These are phyloP conservation scores for Aspergillus piperis DNA, from an alignment of 2,329 filamentous ascomycete genomes.

Conservation along the genomic window DNA sequence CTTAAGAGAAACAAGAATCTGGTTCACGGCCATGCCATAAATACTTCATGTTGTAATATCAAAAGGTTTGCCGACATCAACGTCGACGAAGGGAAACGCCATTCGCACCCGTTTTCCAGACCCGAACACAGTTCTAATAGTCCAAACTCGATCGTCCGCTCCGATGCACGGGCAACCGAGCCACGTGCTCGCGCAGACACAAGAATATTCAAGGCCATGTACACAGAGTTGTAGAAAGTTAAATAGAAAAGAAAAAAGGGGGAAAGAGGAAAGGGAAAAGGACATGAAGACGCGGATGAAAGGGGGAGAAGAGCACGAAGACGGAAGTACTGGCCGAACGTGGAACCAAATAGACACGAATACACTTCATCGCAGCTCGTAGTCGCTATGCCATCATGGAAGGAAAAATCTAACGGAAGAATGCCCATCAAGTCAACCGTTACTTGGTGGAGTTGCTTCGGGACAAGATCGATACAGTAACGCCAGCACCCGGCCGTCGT, in stretches of 20 bases:
- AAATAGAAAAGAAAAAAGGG: conserved; percentile 24
- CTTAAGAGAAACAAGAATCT: conserved; percentile 10
- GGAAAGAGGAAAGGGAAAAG: conserved; percentile 18
- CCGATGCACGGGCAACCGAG: conserved; percentile 26
- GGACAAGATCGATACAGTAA: conserved; percentile 39
- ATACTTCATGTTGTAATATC: conserved; percentile 35
- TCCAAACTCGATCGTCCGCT: conserved; percentile 40
- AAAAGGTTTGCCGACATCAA: conserved; percentile 35
- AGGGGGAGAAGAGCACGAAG: conserved; percentile 17
- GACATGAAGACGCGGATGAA: conserved; percentile 17
- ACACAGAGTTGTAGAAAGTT: conserved; percentile 38
- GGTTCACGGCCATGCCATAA: conserved; percentile 31
- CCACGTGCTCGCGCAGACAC: conserved; percentile 29
- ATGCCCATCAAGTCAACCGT: conserved; percentile 23
- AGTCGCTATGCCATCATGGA: conserved; percentile 41
- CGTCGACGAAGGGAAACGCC: conserved; percentile 41
- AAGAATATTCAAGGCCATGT: conserved; percentile 45
- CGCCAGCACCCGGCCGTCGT: conserved; percentile 42
- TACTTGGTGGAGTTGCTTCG: conserved; percentile 47
- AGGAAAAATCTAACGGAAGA: conserved; percentile 26
- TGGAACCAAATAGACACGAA: conserved; percentile 31
- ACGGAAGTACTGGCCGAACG: conserved; percentile 25
- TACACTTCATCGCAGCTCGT: conserved; percentile 39
- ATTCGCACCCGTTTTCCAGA: conserved; percentile 47
- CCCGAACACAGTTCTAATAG: conserved; percentile 47